A percentile compares a stretch with the other conserved stretches of the same genome.
Evolutionary conservation across 1,139 yeast genomes (phyloP).

Genomic region (Scheffersomyces segobiensis): DNA sequence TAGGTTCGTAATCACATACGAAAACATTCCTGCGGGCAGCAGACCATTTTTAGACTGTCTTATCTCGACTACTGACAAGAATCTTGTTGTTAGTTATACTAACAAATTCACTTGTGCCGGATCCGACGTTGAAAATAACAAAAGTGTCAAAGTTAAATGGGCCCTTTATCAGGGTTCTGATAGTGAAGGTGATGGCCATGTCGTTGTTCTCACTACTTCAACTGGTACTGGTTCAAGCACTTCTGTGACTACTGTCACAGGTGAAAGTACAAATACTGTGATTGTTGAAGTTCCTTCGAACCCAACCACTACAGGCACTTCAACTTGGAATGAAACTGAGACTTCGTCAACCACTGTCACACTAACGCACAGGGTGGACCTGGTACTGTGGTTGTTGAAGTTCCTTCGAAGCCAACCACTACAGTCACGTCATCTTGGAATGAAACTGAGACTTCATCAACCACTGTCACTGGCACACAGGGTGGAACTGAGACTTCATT

Average conservation of each 20-base stretch:
- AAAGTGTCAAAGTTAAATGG: neutral
- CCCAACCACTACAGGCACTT: conserved; percentile 8
- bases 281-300: conserved; percentile 12
- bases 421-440: conserved; percentile 9
- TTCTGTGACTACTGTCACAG: conserved; percentile 3
- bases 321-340: neutral
- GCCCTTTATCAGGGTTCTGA: neutral
- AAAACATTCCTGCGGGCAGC: conserved; percentile 28
- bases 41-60: conserved; percentile 25
- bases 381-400: conserved; percentile 13
- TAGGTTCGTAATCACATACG: conserved; percentile 13
- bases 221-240: conserved; percentile 4
- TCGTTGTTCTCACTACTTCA: conserved; percentile 3
- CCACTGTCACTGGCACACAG: neutral
- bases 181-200: conserved; percentile 3
- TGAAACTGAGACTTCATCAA: neutral
- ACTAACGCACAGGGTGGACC: conserved; percentile 12
- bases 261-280: conserved; percentile 13
- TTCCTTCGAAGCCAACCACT: conserved; percentile 10
- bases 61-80: conserved; percentile 4
- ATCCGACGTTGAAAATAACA: neutral
- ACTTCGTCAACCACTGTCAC: conserved; percentile 1
- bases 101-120: conserved; percentile 15
- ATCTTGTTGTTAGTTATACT: conserved; percentile 4
- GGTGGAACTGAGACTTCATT: conserved; percentile 6